Conservation (phyloP, 2,329 filamentous ascomycete genomes). For the Neonectria magnoliae region DNA sequence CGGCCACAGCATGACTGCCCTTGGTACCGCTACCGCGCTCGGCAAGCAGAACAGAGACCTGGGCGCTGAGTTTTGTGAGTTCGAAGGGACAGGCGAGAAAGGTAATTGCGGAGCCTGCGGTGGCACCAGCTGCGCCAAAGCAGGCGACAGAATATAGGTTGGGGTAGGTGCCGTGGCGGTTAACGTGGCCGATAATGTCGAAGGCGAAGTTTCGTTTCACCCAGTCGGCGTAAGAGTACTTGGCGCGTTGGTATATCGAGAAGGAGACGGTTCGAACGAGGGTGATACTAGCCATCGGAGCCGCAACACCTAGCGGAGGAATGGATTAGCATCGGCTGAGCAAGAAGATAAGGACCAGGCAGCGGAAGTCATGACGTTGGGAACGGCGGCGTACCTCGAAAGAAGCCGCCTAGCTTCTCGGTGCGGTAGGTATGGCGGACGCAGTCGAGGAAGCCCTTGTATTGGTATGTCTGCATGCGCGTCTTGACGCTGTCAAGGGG, state of each 20-base stretch:
- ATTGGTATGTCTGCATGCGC: conserved; percentile 88
- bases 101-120: conserved; percentile 82
- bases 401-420: conserved; percentile 81
- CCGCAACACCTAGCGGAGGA: conserved; percentile 69
- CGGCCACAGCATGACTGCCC: conserved; percentile 67
- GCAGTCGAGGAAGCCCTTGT: conserved; percentile 78
- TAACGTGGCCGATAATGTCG: conserved; percentile 79
- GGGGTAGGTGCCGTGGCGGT: conserved; percentile 74
- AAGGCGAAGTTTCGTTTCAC: conserved; percentile 73
- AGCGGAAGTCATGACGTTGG: neutral
- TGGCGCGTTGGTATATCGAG: conserved; percentile 81
- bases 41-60: conserved; percentile 83
- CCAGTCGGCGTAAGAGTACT: conserved; percentile 77
- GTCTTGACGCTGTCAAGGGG: conserved; percentile 91
- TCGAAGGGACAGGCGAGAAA: conserved; percentile 88
- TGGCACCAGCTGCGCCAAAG: conserved; percentile 81
- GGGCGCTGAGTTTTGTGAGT: conserved; percentile 87
- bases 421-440: conserved; percentile 78
- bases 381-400: conserved; percentile 69
- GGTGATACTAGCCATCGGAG: conserved; percentile 82
- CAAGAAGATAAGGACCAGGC: neutral
- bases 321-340: conserved; percentile 23
- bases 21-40: conserved; percentile 48
- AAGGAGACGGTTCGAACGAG: conserved; percentile 82
- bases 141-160: conserved; percentile 78